Conservation (phyloP, 2,329 filamentous ascomycete species). For the Alternaria solani region DNA sequence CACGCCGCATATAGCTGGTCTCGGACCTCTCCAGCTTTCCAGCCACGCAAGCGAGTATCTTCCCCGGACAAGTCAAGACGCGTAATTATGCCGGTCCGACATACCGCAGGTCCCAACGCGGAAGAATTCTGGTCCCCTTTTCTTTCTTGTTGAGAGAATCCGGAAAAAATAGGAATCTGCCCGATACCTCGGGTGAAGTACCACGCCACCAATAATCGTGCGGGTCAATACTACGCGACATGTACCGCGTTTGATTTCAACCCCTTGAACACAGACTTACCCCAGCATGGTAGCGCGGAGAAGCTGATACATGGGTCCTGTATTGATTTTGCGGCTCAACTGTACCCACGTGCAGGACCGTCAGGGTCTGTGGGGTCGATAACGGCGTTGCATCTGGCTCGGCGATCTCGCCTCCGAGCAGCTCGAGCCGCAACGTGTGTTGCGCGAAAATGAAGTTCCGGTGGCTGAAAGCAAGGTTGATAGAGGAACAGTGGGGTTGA, state of each 20-base stretch:
- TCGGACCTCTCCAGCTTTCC: slow-evolving; percentile 1
- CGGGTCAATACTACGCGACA: slow-evolving; percentile 14
- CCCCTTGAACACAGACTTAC: not conserved
- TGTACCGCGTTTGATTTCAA: slow-evolving; percentile 7
- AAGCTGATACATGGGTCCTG: not conserved
- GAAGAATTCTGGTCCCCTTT: slow-evolving; percentile 2
- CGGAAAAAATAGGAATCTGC: slow-evolving; percentile 4
- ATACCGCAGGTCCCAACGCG: not conserved
- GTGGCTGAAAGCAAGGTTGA: slow-evolving; percentile 2
- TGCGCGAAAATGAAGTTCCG: slow-evolving; percentile 6
- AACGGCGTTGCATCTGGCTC: slow-evolving; percentile 3
- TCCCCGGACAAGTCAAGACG: slow-evolving; percentile 1
- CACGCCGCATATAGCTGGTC: not conserved
- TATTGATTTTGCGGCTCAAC: slow-evolving; percentile 2
- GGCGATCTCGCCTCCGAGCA: slow-evolving; percentile 1
- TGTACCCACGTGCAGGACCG: not conserved
- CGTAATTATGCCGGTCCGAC: slow-evolving; percentile 4
- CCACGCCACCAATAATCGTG: slow-evolving; percentile 2
- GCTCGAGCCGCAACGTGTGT: not conserved
- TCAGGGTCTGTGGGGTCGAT: not conserved
- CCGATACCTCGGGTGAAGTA: slow-evolving; percentile 22
- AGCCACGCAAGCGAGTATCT: not conserved
- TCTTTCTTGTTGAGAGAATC: not conserved
- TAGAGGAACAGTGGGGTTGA: not conserved
- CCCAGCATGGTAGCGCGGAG: not conserved